phyloP scores from a whole-genome alignment of 23 red algal species.

The Gracilaria caudata region DNA sequence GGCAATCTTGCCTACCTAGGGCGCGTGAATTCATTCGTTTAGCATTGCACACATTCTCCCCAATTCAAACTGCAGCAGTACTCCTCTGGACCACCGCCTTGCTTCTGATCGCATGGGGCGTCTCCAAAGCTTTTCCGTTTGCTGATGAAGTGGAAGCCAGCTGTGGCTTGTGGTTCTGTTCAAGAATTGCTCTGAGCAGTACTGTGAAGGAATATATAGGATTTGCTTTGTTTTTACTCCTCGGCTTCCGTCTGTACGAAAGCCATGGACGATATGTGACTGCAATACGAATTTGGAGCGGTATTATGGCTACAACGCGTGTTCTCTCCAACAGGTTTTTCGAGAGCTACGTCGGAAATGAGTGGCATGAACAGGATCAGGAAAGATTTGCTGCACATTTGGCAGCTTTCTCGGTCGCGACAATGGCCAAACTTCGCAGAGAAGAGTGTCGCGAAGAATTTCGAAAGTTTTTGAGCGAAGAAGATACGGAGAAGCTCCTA shows the following conservation, averaged over 20 bases:
- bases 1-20: background rate
- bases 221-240: conserved; percentile 57
- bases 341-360: background rate
- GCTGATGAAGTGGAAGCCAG: background rate
- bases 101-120: background rate
- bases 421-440: background rate
- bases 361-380: conserved; percentile 23
- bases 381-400: conserved; percentile 43
- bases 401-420: conserved; percentile 11
- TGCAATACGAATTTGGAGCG: conserved; percentile 19
- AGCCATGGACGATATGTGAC: conserved; percentile 32
- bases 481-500: background rate
- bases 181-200: conserved; percentile 11
- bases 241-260: conserved; percentile 52
- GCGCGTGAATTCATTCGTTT: background rate
- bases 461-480: conserved; percentile 4
- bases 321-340: conserved; percentile 22
- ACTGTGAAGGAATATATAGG: conserved; percentile 55
- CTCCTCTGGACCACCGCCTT: background rate
- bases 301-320: background rate
- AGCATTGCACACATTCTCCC: background rate
- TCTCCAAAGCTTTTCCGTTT: conserved; percentile 30
- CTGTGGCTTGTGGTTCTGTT: conserved; percentile 38
- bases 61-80: background rate
- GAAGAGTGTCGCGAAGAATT: conserved; percentile 1